Evolutionary conservation across 495 filamentous ascomycete species (phyloP).

Genomic region (Neurospora tetrasperma): DNA sequence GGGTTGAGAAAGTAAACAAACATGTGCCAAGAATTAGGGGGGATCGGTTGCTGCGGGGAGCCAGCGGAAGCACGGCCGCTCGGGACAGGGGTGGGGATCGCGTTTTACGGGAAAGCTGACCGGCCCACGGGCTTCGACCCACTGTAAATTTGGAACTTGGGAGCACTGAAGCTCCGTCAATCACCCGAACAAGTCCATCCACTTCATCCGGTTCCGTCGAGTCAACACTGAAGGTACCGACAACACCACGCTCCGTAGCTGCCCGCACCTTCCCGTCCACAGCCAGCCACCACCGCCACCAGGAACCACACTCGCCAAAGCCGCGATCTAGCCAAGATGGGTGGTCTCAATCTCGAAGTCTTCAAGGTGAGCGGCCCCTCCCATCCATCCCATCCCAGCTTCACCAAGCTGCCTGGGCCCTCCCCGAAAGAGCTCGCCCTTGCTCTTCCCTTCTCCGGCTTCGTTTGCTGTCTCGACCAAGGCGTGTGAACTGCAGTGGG

Average conservation of each 20-base stretch:
- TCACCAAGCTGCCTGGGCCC: neutral
- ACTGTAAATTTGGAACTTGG: conserved; percentile 6
- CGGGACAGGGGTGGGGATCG: neutral
- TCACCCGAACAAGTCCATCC: neutral
- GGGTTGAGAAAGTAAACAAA: neutral
- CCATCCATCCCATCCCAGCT: neutral
- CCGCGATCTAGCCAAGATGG: conserved; percentile 37
- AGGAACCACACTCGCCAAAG: neutral
- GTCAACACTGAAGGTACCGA: neutral
- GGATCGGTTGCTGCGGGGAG: neutral
- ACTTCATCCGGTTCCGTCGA: neutral
- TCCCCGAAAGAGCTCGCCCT: neutral
- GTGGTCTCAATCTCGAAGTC: conserved; percentile 86
- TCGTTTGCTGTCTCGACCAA: no score
- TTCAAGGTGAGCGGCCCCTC: conserved; percentile 64
- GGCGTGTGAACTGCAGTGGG: no score
- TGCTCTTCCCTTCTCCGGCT: neutral
- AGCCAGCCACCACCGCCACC: conserved; percentile 9
- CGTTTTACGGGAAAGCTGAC: neutral
- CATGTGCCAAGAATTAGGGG: neutral
- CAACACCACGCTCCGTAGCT: neutral
- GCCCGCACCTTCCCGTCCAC: conserved; percentile 6
- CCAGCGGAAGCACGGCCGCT: neutral
- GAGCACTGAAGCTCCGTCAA: neutral
- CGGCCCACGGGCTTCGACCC: neutral